Evolutionary conservation across 352 stramenopile genomes (phyloP).

Genomic region (Phytopythium sindhum): DNA sequence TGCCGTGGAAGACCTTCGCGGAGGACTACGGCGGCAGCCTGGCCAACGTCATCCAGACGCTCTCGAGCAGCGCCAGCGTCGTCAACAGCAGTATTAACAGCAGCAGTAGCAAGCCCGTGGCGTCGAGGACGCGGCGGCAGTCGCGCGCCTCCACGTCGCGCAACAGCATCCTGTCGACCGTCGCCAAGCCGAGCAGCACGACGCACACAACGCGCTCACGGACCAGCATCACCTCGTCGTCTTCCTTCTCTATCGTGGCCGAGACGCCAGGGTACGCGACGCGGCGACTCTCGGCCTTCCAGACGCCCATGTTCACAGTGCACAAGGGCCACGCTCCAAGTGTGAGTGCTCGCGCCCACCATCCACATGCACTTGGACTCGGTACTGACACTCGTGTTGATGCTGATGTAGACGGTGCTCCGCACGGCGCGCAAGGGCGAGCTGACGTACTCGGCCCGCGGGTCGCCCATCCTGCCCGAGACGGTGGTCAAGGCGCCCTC

Average conservation of each 20-base stretch:
- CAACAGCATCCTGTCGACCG: neutral
- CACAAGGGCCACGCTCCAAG: conserved; percentile 14
- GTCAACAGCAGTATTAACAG: conserved; percentile 4
- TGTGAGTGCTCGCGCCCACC: conserved; percentile 15
- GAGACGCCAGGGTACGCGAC: conserved; percentile 28
- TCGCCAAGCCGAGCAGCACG: neutral
- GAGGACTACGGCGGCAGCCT: conserved; percentile 75
- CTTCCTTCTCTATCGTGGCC: conserved; percentile 30
- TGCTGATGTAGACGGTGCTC: conserved; percentile 34
- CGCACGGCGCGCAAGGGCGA: conserved; percentile 74
- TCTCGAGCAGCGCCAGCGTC: conserved; percentile 19
- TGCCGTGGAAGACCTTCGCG: conserved; percentile 80
- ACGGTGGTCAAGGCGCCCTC: conserved; percentile 50
- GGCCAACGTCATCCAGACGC: conserved; percentile 67
- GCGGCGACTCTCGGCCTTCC: conserved; percentile 28
- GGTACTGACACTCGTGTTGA: neutral
- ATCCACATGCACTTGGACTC: neutral
- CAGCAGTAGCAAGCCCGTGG: conserved; percentile 10
- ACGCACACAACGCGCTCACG: neutral
- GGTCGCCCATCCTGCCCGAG: conserved; percentile 62
- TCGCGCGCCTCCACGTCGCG: conserved; percentile 5
- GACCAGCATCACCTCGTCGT: conserved; percentile 5
- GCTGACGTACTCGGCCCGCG: conserved; percentile 61
- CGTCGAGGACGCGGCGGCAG: conserved; percentile 5
- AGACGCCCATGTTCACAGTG: conserved; percentile 32